These are phyloP conservation scores for Cercospora sp. DNA, from an alignment of 2,329 filamentous ascomycete species.

Conservation along the genomic window DNA sequence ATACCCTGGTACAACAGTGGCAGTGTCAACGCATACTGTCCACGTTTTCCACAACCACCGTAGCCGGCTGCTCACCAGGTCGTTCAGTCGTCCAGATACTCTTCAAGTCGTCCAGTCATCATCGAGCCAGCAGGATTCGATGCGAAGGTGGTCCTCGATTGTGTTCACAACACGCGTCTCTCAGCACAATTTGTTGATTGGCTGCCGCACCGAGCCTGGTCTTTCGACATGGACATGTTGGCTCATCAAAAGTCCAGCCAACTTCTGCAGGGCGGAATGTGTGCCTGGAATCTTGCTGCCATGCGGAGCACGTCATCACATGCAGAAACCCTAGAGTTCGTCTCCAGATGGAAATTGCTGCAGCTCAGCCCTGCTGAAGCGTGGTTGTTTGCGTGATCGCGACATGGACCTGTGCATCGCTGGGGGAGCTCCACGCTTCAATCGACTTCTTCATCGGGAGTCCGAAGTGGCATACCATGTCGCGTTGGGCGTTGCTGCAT, in stretches of 20 bases:
- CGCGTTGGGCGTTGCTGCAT: constrained; percentile 6
- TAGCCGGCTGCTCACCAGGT: not conserved
- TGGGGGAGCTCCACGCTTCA: not conserved
- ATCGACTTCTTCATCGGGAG: constrained; percentile 1
- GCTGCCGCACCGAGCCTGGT: not conserved
- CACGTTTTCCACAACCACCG: not conserved
- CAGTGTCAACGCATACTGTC: not conserved
- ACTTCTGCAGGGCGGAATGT: not conserved
- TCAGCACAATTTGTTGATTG: not conserved
- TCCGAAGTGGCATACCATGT: constrained; percentile 1
- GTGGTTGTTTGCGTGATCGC: constrained; percentile 9
- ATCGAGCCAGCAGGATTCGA: not conserved
- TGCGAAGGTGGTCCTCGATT: not conserved
- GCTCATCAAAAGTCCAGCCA: constrained; percentile 1
- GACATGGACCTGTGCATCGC: constrained; percentile 10
- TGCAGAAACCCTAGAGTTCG: not conserved
- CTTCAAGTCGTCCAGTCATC: not conserved
- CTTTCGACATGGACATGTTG: constrained; percentile 4
- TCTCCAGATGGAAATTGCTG: not conserved
- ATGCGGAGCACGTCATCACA: constrained; percentile 15
- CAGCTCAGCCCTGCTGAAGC: not conserved
- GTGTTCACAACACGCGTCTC: not conserved
- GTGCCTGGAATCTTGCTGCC: constrained; percentile 4
- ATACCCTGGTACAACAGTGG: not conserved
- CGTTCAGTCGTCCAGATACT: not conserved